phyloP scores from a whole-genome alignment of 768 basidiomycete species.

The Amanita brunnescens region DNA sequence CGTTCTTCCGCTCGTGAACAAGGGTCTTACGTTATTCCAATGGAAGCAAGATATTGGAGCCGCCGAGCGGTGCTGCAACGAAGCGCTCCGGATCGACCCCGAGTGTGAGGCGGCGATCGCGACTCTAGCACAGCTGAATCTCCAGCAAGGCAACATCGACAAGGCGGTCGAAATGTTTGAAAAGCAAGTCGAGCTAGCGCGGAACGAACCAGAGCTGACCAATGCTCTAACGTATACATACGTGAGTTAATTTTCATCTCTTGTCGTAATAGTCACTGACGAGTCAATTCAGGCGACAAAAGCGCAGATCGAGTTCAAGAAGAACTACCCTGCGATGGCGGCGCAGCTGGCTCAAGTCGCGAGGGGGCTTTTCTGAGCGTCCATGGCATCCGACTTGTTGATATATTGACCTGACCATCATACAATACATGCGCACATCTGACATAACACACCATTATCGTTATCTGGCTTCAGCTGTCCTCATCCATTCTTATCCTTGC shows the following conservation, averaged over 20 bases:
- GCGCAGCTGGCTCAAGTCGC: slow-evolving; percentile 46
- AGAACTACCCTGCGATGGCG: slow-evolving; percentile 81
- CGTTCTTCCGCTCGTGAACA: slow-evolving; percentile 93
- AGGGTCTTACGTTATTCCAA: slow-evolving; percentile 93
- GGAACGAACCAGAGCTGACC: slow-evolving; percentile 84
- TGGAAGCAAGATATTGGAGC: slow-evolving; percentile 84
- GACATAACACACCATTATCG: not conserved
- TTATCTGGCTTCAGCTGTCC: not conserved
- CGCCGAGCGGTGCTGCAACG: slow-evolving; percentile 78
- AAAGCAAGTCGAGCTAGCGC: slow-evolving; percentile 73
- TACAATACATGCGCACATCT: not conserved
- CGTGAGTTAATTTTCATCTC: slow-evolving; percentile 33
- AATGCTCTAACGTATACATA: slow-evolving; percentile 72
- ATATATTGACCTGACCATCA: no score
- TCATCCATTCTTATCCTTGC: not conserved
- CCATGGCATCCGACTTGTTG: not conserved
- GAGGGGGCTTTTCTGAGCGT: slow-evolving; percentile 15
- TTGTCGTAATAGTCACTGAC: not conserved
- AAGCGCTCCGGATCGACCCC: slow-evolving; percentile 82
- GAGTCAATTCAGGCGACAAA: slow-evolving; percentile 51
- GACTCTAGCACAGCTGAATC: slow-evolving; percentile 84
- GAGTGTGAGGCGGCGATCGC: slow-evolving; percentile 97
- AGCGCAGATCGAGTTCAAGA: slow-evolving; percentile 76
- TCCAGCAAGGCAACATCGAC: slow-evolving; percentile 87
- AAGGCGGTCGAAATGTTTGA: slow-evolving; percentile 83